Percentiles rank a stretch among this genome's conserved stretches.
phyloP scores from a whole-genome alignment of 1,284 basidiomycete species.

The Coniferiporia sulphurascens region DNA sequence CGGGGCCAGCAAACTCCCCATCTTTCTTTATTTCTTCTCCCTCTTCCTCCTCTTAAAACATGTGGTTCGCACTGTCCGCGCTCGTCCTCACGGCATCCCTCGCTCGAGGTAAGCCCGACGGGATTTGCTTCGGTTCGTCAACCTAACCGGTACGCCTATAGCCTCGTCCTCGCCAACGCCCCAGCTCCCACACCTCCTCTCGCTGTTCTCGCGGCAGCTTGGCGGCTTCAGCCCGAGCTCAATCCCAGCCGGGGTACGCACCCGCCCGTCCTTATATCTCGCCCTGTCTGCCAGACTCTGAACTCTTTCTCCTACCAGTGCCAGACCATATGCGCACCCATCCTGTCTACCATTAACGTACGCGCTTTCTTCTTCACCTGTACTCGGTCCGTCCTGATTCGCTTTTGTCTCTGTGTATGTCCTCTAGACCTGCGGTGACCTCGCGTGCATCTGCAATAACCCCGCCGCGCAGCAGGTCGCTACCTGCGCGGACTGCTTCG shows the following conservation, averaged over 20 bases:
- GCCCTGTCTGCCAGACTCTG: neutral
- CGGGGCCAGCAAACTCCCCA: too few species aligned
- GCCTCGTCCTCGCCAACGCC: too few species aligned
- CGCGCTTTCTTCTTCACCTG: neutral
- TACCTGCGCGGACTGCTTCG: conserved; percentile 12
- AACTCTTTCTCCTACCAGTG: neutral
- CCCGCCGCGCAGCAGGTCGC: conserved; percentile 12
- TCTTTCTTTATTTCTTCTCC: too few species aligned
- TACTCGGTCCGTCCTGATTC: neutral
- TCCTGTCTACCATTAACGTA: conserved; percentile 5
- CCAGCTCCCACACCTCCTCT: too few species aligned
- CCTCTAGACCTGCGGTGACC: conserved; percentile 7
- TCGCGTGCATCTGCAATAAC: conserved; percentile 15
- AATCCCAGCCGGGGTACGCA: conserved; percentile 7
- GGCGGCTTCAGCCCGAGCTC: too few species aligned
- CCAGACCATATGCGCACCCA: conserved; percentile 2
- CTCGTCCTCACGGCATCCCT: too few species aligned
- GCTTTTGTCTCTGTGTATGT: neutral
- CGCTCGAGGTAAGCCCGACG: too few species aligned
- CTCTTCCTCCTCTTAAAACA: too few species aligned
- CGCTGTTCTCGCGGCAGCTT: too few species aligned
- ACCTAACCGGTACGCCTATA: too few species aligned
- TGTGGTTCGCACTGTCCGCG: too few species aligned
- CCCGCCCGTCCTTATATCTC: neutral
- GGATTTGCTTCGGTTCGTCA: too few species aligned